Conservation (phyloP, 2,329 filamentous ascomycete species). For the Colletotrichum cuscutae region DNA sequence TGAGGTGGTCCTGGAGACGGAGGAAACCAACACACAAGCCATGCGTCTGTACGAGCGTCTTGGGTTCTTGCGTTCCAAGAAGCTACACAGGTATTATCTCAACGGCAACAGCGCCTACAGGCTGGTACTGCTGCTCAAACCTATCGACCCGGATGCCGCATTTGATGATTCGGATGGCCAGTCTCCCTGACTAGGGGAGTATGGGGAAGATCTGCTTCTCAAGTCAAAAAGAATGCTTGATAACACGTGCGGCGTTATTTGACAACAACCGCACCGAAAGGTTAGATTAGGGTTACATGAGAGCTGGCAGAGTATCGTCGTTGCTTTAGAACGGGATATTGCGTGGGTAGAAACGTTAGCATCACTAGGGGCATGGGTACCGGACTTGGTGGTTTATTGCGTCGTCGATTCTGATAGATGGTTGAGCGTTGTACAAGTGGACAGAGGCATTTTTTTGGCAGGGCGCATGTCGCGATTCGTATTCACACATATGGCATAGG, state of each 20-base stretch:
- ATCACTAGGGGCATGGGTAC: background rate
- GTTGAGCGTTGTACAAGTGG: background rate
- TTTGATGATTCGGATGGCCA: conserved; percentile 48
- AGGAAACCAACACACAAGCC: conserved; percentile 89
- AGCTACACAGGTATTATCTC: conserved; percentile 92
- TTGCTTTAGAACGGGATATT: background rate
- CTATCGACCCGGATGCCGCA: conserved; percentile 52
- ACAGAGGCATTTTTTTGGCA: background rate
- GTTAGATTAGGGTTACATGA: background rate
- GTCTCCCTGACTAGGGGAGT: conserved; percentile 23
- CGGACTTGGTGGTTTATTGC: background rate
- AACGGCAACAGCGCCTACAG: conserved; percentile 97
- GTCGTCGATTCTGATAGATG: background rate
- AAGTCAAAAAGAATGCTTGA: background rate
- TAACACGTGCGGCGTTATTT: background rate
- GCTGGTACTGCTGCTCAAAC: conserved; percentile 82
- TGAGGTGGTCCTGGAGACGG: conserved; percentile 95
- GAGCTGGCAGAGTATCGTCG: background rate
- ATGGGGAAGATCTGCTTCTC: background rate
- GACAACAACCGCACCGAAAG: background rate
- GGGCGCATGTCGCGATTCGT: background rate
- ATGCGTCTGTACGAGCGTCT: conserved; percentile 93
- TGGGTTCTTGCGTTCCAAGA: conserved; percentile 92
- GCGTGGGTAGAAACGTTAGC: background rate
- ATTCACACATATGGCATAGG: background rate